Base-by-base conservation (phyloP, 78 protist species). In the Capsaspora owczarzaki region DNA sequence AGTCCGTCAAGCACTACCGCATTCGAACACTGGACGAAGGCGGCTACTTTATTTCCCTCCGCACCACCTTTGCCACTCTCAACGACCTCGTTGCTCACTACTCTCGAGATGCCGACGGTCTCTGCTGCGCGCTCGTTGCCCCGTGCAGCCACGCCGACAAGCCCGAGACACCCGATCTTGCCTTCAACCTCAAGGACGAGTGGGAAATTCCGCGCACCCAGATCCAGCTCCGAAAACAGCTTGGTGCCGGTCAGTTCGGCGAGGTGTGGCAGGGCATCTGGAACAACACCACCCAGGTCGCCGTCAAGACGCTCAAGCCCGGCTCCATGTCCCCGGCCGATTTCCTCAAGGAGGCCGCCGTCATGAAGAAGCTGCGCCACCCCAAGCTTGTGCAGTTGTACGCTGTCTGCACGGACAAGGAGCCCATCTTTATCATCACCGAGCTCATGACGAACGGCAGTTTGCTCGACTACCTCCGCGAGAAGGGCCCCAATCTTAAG, bases 241-340 rank as follows among this genome's bases (percentile, higher is more conserved):
- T 84, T 8, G 87, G 87, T 33, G 74, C 33, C 8, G 87, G 87
- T 1, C 69, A 84, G 78, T 84, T 84, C 46, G 87, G 87, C 40
- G 72, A 69, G 3, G 87, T 84, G 56, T 84, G 72, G 74, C 23
- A 29, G 22, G 87, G 87, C 8, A 3, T 66, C 38, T 78, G 47
- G 63, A 29, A 37, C 41, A 42, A 42, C 22, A 74, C 6, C 25
- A 72, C 78, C 35, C 41, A 12, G 35, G 87, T 84, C 12, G 87
- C 87, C 33, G 68, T 84, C 56, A 84, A 84, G 61, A 63, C 71
- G 19, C 74, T 78, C 61, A 79, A 84, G 70, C 43, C 29, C 49
- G 87, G 75, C 35, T 41, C 60, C 38, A 79, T 79, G 82, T 42
- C 41, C 2, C 38, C 68, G n/a, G 42, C 23, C 42, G 87, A 84